Evolutionary conservation across 495 filamentous ascomycete species (phyloP).

Genomic region (Tuber microsphaerosporum): DNA sequence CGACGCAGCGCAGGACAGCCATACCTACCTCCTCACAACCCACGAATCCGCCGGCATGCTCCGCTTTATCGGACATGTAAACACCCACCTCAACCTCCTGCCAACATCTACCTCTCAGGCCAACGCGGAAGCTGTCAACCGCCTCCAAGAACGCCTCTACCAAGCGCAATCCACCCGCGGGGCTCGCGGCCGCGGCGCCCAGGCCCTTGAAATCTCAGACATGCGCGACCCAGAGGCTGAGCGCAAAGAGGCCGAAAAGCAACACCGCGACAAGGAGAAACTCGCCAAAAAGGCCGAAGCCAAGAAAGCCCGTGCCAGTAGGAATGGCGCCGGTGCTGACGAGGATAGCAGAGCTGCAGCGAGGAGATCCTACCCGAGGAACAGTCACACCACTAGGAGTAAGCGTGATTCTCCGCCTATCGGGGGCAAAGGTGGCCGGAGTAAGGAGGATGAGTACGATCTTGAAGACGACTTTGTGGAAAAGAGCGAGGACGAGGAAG

Average conservation of each 20-base stretch:
- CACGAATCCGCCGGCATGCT: slow-evolving; percentile 54
- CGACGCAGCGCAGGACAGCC: slow-evolving; percentile 56
- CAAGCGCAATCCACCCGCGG: slow-evolving; percentile 53
- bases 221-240: slow-evolving; percentile 58
- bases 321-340: slow-evolving; percentile 52
- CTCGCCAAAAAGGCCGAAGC: slow-evolving; percentile 46
- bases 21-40: slow-evolving; percentile 62
- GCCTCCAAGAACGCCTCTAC: slow-evolving; percentile 57
- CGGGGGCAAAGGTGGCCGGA: slow-evolving; percentile 50
- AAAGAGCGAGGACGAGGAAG: slow-evolving; percentile 50
- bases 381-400: slow-evolving; percentile 45
- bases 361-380: slow-evolving; percentile 44
- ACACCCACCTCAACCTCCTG: slow-evolving; percentile 55
- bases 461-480: slow-evolving; percentile 54
- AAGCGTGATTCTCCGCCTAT: slow-evolving; percentile 52
- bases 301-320: slow-evolving; percentile 45
- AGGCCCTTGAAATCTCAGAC: slow-evolving; percentile 54
- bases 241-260: slow-evolving; percentile 55
- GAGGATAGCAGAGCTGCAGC: slow-evolving; percentile 56
- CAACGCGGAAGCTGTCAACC: slow-evolving; percentile 59
- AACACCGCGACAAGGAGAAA: slow-evolving; percentile 52
- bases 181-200: slow-evolving; percentile 47
- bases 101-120: slow-evolving; percentile 50
- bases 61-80: slow-evolving; percentile 61
- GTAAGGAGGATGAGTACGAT: slow-evolving; percentile 62